Evolutionary conservation across 2,329 filamentous ascomycete species (phyloP).

Genomic region (Pseudogymnoascus sp.): DNA sequence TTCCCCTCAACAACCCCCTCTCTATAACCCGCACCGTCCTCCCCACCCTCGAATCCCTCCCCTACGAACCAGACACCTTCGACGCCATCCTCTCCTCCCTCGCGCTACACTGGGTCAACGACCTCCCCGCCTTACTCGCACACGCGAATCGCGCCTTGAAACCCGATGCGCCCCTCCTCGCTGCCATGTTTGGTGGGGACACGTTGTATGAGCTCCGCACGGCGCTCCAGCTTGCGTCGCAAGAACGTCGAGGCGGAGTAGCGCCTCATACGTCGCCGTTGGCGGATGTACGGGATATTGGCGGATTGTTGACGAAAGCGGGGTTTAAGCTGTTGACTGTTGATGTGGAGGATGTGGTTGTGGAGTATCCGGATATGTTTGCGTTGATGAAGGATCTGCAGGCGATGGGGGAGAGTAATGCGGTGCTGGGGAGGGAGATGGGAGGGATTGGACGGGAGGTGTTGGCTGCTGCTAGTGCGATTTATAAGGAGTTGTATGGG

Average conservation of each 20-base stretch:
- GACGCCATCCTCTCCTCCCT: constrained; percentile 85
- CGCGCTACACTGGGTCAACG: constrained; percentile 95
- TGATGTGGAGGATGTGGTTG: constrained; percentile 93
- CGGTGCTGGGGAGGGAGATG: constrained; percentile 75
- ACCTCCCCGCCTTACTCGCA: constrained; percentile 74
- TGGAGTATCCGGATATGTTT: constrained; percentile 87
- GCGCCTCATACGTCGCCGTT: constrained; percentile 84
- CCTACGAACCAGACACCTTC: constrained; percentile 69
- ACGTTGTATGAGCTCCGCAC: constrained; percentile 89
- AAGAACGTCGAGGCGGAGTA: constrained; percentile 84
- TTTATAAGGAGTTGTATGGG: constrained; percentile 81
- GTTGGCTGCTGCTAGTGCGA: constrained; percentile 75
- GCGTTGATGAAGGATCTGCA: constrained; percentile 89
- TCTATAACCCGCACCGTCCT: constrained; percentile 68
- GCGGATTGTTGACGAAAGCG: constrained; percentile 74
- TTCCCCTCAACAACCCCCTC: constrained; percentile 67
- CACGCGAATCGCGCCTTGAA: constrained; percentile 84
- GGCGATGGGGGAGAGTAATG: constrained; percentile 93
- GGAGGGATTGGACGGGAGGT: constrained; percentile 74
- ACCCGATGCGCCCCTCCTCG: constrained; percentile 85
- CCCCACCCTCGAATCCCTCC: constrained; percentile 64
- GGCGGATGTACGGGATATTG: constrained; percentile 85
- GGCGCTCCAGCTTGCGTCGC: constrained; percentile 83
- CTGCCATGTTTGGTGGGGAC: constrained; percentile 94
- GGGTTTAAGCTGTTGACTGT: constrained; percentile 96